Conservation (phyloP, 1,284 basidiomycete species). For the Laetiporus sulphureus region DNA sequence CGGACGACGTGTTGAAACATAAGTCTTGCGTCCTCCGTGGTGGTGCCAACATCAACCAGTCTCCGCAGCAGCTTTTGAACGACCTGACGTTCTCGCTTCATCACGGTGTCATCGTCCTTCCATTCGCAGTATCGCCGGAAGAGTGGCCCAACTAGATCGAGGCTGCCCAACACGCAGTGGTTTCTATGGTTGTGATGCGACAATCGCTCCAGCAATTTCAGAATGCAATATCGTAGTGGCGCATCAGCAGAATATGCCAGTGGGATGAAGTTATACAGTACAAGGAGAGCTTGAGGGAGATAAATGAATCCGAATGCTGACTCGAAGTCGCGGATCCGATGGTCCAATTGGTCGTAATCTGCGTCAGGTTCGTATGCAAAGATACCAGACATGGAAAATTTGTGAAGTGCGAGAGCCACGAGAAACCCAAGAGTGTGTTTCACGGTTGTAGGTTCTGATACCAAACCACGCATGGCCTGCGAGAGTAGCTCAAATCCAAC, state of each 20-base stretch:
- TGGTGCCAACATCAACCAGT: constrained; percentile 65
- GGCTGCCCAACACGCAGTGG: constrained; percentile 53
- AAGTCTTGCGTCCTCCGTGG: constrained; percentile 47
- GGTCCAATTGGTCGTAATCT: constrained; percentile 24
- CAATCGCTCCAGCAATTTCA: constrained; percentile 58
- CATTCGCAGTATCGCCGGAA: constrained; percentile 32
- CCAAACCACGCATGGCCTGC: constrained; percentile 45
- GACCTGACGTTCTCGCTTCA: constrained; percentile 43
- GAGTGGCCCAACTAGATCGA: constrained; percentile 46
- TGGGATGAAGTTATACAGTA: constrained; percentile 45
- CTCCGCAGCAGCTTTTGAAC: constrained; percentile 55
- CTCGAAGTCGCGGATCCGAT: constrained; percentile 35
- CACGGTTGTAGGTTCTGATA: constrained; percentile 38
- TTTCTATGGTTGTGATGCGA: constrained; percentile 57
- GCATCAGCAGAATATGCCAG: constrained; percentile 17
- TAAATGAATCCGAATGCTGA: constrained; percentile 39
- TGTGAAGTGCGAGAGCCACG: constrained; percentile 53
- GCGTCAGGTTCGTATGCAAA: constrained; percentile 37
- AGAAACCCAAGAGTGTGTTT: constrained; percentile 56
- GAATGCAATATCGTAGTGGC: constrained; percentile 40
- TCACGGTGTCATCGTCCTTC: constrained; percentile 20
- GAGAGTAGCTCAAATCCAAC: constrained; percentile 61
- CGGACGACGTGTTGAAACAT: constrained; percentile 56
- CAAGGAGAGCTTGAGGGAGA: constrained; percentile 46
- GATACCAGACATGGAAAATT: constrained; percentile 49